Conservation (phyloP, 2,329 filamentous ascomycete species). For the Fusarium veterinarium region DNA sequence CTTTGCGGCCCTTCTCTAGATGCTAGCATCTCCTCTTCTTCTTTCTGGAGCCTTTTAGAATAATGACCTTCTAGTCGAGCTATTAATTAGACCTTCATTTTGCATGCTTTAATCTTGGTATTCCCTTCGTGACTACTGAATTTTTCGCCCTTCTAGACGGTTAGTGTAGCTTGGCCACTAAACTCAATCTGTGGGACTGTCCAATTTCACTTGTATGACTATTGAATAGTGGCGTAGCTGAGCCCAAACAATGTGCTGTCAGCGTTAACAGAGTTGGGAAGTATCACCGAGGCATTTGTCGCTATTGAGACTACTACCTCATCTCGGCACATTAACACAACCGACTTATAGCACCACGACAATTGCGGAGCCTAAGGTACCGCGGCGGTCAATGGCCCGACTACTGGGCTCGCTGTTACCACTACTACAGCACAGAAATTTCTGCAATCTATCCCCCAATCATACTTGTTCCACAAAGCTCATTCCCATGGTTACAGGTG, state of each 20-base stretch:
- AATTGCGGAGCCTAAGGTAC: too few relatives aligned
- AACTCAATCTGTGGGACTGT: background rate
- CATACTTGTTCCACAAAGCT: too few relatives aligned
- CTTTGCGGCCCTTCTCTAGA: constrained; percentile 31
- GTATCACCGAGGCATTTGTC: background rate
- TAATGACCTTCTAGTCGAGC: background rate
- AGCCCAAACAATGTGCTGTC: rapidly evolving
- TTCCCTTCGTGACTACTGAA: background rate
- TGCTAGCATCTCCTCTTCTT: background rate
- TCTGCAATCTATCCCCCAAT: too few relatives aligned
- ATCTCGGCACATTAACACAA: too few relatives aligned
- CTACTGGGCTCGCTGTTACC: too few relatives aligned
- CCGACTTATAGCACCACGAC: too few relatives aligned
- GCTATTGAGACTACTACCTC: background rate
- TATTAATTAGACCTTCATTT: background rate
- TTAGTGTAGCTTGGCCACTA: background rate
- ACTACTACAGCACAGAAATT: too few relatives aligned
- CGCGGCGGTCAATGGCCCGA: too few relatives aligned
- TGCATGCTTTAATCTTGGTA: background rate
- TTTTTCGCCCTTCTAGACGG: rapidly evolving
- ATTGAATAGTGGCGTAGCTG: background rate
- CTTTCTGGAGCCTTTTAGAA: background rate
- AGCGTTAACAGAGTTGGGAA: rapidly evolving
- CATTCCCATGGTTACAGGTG: too few relatives aligned
- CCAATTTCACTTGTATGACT: background rate